These are phyloP conservation scores for Buddleja alternifolia DNA, from an alignment of 257 asterid species.

Conservation along the genomic window DNA sequence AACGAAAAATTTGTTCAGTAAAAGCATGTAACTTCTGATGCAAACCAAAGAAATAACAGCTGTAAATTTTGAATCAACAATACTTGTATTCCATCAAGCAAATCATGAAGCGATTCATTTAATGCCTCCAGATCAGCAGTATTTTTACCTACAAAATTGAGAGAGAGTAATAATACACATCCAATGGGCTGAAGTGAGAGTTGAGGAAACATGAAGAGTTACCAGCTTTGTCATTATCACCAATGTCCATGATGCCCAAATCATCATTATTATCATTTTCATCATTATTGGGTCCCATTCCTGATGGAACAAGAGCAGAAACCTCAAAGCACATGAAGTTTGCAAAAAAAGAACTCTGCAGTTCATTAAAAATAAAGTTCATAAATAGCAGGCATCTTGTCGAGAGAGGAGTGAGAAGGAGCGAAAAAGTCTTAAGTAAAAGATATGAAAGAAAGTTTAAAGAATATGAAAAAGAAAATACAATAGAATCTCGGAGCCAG, in stretches of 20 bases:
- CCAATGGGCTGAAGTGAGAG: conserved; percentile 29
- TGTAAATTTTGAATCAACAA: conserved; percentile 22
- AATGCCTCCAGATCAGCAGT: conserved; percentile 73
- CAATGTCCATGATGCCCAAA: conserved; percentile 69
- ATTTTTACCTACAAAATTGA: conserved; percentile 50
- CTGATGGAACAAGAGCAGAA: conserved; percentile 76
- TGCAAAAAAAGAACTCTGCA: conserved; percentile 93
- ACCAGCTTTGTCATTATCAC: conserved; percentile 60
- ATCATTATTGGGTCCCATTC: conserved; percentile 19
- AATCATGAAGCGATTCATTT: conserved; percentile 81
- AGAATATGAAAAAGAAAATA: no score
- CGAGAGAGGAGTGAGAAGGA: not conserved
- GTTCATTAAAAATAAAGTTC: conserved; percentile 25
- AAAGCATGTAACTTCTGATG: conserved; percentile 22
- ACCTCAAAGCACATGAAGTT: conserved; percentile 98
- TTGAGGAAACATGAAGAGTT: conserved; percentile 26
- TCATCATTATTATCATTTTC: conserved; percentile 60
- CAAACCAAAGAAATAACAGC: conserved; percentile 21
- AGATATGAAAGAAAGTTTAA: no score
- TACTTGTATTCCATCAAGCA: conserved; percentile 98
- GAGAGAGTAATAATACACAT: conserved; percentile 27
- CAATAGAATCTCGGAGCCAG: no score
- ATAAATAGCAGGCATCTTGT: conserved; percentile 9
- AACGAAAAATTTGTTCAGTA: conserved; percentile 4
- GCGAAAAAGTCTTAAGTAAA: no score